Percentiles rank a stretch among this genome's conserved stretches.
Evolutionary conservation across 352 stramenopile genomes (phyloP).

Genomic region (Thalassiosira livingstoniorum): DNA sequence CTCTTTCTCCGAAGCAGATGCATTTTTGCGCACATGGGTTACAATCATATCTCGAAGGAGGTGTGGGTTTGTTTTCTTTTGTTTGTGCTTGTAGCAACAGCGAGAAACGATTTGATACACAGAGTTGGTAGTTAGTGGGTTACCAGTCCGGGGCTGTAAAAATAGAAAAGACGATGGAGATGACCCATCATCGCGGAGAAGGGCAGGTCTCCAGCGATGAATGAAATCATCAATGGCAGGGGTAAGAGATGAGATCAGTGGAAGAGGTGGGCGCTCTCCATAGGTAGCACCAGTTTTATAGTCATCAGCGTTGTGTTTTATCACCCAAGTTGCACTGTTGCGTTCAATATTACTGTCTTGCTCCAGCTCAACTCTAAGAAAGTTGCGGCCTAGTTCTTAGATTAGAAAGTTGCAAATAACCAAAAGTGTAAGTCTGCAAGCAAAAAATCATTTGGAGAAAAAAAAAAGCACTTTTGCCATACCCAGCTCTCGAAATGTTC

Average conservation of each 20-base stretch:
- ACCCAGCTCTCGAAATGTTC: slow-evolving; percentile 84
- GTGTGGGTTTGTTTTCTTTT: slow-evolving; percentile 85
- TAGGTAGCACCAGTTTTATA: slow-evolving; percentile 76
- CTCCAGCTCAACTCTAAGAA: slow-evolving; percentile 62
- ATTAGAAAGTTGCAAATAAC: too few species aligned
- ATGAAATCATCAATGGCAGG: slow-evolving; percentile 78
- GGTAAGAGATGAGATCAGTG: slow-evolving; percentile 55
- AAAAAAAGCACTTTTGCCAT: too few species aligned
- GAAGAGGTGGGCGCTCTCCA: slow-evolving; percentile 68
- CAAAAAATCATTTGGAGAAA: too few species aligned
- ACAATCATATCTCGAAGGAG: slow-evolving; percentile 86
- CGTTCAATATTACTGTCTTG: slow-evolving; percentile 11
- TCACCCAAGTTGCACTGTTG: slow-evolving; percentile 54
- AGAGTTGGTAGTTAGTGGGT: slow-evolving; percentile 77
- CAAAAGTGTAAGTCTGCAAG: too few species aligned
- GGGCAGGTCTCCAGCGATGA: slow-evolving; percentile 68
- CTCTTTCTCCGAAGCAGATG: slow-evolving; percentile 74
- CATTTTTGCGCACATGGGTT: slow-evolving; percentile 80
- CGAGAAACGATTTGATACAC: slow-evolving; percentile 76
- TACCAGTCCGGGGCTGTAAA: slow-evolving; percentile 72
- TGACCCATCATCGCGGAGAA: slow-evolving; percentile 32
- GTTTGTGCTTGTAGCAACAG: slow-evolving; percentile 79
- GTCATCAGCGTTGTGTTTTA: slow-evolving; percentile 80
- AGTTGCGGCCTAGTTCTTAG: slow-evolving; percentile 78
- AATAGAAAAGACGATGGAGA: slow-evolving; percentile 56